Evolutionary conservation across 2,329 filamentous ascomycete genomes (phyloP), one percentile per base, ranked within the genome.

Genomic region (Ophiostoma tasmaniense): DNA sequence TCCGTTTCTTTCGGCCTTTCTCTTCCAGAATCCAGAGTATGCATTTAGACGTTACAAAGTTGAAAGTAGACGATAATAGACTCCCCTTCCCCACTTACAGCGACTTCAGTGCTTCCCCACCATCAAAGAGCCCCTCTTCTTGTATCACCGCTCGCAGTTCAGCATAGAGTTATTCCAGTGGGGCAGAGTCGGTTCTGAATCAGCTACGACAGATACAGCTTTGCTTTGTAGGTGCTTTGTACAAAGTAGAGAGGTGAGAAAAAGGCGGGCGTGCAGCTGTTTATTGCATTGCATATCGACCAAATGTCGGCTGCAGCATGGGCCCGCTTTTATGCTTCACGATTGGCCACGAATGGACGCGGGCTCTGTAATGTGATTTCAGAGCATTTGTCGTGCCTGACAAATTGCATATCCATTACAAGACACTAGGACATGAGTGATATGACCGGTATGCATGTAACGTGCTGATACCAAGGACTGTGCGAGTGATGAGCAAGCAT

Each of bases 381-480:
- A 30, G 25, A 50, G 64, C 66, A 67, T 67, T 67, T 67, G 50
- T 67, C 50, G 50, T 39, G 11, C 22, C 66, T 67, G 66, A 67
- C 66, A 67, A 67, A 67, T 65, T 39, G 61, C 64, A 37, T 37
- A 37, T 35, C 61, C 30, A 35, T 65, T 28, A 42, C 64, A 64
- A 39, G n/a, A 30, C 17, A 5, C 25, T 33, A 8, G 11, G 30
- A 28, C 30, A 61, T n/a, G 55, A 1, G 59, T 59, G 55, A 61
- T 33, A 61, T 10, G 55, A 20, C 28, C 35, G 37, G 50, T 37
- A 35, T 62, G 28, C 64, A 52, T 55, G 66, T 22, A 59, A 55
- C 66, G 6, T 64, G 33, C 61, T 42, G 55, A 61, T 7, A 8
- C 28, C 13, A 28, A 61, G 55, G 28, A 33, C 67, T 35, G 64